phyloP scores from a whole-genome alignment of 2,329 filamentous ascomycete genomes.

The Phialophora tarda region DNA sequence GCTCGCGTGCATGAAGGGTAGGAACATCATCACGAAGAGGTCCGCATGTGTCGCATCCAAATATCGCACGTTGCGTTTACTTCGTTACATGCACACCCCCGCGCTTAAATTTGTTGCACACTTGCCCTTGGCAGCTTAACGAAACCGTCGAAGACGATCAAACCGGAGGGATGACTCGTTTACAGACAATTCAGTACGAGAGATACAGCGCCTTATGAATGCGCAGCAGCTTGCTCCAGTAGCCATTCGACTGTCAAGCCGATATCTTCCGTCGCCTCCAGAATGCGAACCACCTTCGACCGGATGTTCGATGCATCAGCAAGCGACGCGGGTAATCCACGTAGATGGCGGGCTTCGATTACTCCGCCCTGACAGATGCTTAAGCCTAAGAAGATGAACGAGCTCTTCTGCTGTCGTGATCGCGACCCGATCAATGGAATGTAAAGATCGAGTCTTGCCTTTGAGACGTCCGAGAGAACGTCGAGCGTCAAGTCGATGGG shows the following conservation, averaged over 20 bases:
- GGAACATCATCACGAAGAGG: not conserved
- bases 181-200: not conserved
- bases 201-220: not conserved
- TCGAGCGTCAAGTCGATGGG: conserved; percentile 37
- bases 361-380: conserved; percentile 50
- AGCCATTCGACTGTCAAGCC: conserved; percentile 54
- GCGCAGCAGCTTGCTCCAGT: conserved; percentile 32
- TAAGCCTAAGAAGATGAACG: conserved; percentile 38
- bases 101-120: not conserved
- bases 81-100: not conserved
- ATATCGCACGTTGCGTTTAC: not conserved
- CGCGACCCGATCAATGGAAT: conserved; percentile 24
- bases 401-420: conserved; percentile 11
- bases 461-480: conserved; percentile 31
- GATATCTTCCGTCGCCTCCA: conserved; percentile 53
- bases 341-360: conserved; percentile 48
- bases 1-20: not conserved
- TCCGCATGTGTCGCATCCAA: not conserved
- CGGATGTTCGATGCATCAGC: conserved; percentile 41
- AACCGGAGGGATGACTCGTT: not conserved
- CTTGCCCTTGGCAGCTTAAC: not conserved
- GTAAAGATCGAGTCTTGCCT: conserved; percentile 33
- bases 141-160: not conserved
- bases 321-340: conserved; percentile 44
- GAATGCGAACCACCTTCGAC: conserved; percentile 47